Evolutionary conservation across 2,329 filamentous ascomycete genomes (phyloP).

Genomic region (Orbilia quercus): DNA sequence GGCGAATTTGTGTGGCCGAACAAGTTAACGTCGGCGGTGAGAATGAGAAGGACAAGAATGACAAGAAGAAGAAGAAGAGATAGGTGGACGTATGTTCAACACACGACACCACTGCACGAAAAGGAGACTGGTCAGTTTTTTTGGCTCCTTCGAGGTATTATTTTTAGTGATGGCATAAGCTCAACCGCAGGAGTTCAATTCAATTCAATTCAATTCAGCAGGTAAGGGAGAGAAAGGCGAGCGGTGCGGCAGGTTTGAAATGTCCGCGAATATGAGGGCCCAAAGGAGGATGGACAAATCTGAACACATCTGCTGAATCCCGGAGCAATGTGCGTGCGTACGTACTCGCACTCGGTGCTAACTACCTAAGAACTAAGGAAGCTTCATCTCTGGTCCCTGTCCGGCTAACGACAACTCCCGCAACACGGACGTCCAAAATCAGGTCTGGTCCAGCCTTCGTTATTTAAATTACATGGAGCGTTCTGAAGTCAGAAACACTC

Average conservation of each 20-base stretch:
- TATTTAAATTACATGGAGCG: too few species aligned
- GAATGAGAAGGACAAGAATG: slow-evolving; percentile 9
- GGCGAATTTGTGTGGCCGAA: background rate
- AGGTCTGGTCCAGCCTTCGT: too few species aligned
- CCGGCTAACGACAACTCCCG: too few species aligned
- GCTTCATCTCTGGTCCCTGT: too few species aligned
- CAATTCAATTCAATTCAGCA: too few species aligned
- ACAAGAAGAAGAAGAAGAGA: background rate
- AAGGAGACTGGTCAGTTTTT: slow-evolving; percentile 3
- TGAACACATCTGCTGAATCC: slow-evolving; percentile 43
- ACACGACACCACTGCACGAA: slow-evolving; percentile 19
- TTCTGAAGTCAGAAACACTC: too few species aligned
- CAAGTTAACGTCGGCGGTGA: slow-evolving; percentile 2
- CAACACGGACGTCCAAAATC: too few species aligned
- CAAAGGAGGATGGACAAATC: slow-evolving; percentile 27
- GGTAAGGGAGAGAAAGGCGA: too few species aligned
- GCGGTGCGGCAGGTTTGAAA: slow-evolving; percentile 5
- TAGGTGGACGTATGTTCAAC: slow-evolving; percentile 42
- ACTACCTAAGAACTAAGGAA: too few species aligned
- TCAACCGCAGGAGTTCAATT: background rate
- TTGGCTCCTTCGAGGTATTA: too few species aligned
- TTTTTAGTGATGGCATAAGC: background rate
- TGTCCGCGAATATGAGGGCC: slow-evolving; percentile 19
- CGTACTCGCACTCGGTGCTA: too few species aligned
- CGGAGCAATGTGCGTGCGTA: too few species aligned